phyloP scores from a whole-genome alignment of 2,329 filamentous ascomycete genomes.

The Sordariomycetes sp. region DNA sequence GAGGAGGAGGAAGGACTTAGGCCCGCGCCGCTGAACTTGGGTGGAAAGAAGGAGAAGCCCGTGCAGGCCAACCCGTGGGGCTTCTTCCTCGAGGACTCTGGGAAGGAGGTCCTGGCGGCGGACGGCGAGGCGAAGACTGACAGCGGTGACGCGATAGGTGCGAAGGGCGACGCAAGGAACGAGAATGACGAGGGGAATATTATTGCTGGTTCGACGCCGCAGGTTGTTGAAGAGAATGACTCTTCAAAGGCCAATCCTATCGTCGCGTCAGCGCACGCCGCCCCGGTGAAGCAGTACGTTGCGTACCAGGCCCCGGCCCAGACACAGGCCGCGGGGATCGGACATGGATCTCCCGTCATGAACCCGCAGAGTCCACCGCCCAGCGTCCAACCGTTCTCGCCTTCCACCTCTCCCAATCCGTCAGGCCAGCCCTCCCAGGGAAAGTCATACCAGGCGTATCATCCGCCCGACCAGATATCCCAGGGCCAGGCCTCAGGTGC shows the following conservation, averaged over 20 bases:
- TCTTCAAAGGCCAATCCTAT: neutral
- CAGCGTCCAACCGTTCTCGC: neutral
- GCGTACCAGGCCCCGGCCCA: neutral
- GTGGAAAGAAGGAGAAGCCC: neutral
- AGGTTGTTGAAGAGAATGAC: neutral
- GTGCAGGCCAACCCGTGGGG: slow-evolving; percentile 9
- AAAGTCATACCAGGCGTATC: neutral
- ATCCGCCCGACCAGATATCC: neutral
- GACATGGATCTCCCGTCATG: neutral
- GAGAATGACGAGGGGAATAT: neutral
- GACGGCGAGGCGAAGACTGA: neutral
- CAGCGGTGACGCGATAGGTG: too few species aligned
- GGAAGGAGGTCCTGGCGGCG: neutral
- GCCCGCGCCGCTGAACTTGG: neutral
- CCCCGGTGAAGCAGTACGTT: neutral
- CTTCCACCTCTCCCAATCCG: neutral
- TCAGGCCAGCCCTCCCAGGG: neutral
- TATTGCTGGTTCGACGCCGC: neutral
- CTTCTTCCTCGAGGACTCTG: slow-evolving; percentile 9
- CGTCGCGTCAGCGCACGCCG: neutral
- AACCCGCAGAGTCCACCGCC: neutral
- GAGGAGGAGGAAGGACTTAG: neutral
- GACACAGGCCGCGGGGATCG: neutral
- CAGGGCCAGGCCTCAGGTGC: neutral
- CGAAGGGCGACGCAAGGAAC: neutral